Percentiles rank a stretch among this genome's conserved stretches.
Conservation (phyloP, 1,284 basidiomycete species). For the Kwoniella shivajii region DNA sequence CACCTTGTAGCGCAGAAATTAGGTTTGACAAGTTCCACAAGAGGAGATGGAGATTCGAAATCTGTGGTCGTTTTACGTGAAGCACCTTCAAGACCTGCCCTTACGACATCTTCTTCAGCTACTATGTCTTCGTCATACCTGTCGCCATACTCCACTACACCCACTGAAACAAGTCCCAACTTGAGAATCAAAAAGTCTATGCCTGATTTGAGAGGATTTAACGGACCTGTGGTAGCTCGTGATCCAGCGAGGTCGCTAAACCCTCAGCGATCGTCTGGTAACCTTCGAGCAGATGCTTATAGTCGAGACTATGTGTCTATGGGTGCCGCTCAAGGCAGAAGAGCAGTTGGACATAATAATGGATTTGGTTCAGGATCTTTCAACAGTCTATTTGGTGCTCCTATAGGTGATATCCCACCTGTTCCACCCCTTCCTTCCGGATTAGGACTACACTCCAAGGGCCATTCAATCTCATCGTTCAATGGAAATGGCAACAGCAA, state of each 20-base stretch:
- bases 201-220: slow-evolving; percentile 62
- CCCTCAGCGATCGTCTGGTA: slow-evolving; percentile 82
- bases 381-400: slow-evolving; percentile 33
- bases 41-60: slow-evolving; percentile 88
- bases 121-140: slow-evolving; percentile 65
- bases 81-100: slow-evolving; percentile 37
- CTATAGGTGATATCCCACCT: slow-evolving; percentile 39
- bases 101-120: slow-evolving; percentile 58
- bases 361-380: slow-evolving; percentile 30
- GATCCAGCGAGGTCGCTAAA: slow-evolving; percentile 75
- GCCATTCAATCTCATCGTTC: slow-evolving; percentile 11
- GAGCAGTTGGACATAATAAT: slow-evolving; percentile 19
- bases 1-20: slow-evolving; percentile 96
- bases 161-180: slow-evolving; percentile 61
- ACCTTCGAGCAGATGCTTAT: slow-evolving; percentile 77
- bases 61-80: slow-evolving; percentile 82
- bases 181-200: slow-evolving; percentile 92
- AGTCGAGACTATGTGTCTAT: slow-evolving; percentile 45
- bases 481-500: neutral
- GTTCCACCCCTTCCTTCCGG: slow-evolving; percentile 44
- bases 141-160: slow-evolving; percentile 54
- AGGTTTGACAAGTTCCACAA: slow-evolving; percentile 89
- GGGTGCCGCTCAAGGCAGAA: slow-evolving; percentile 34
- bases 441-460: slow-evolving; percentile 20
- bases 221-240: slow-evolving; percentile 68